phyloP scores from a whole-genome alignment of 225 moss, liverwort and hornwort species.

The Thuidium tamariscinum region DNA sequence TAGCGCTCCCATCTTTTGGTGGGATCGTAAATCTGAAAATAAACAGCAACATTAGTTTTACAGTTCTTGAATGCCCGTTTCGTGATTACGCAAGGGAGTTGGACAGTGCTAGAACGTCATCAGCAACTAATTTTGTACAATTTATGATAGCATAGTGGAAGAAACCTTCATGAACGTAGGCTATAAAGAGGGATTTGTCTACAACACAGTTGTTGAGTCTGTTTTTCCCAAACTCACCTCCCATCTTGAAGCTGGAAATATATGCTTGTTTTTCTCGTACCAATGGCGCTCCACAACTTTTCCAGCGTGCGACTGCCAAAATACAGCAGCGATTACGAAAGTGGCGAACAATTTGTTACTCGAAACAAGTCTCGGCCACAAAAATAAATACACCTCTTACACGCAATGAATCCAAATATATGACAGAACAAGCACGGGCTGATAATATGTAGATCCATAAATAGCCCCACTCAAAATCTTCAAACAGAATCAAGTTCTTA shows the following conservation, averaged over 20 bases:
- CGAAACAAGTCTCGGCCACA: not conserved
- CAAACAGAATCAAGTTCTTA: not conserved
- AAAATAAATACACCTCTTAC: not conserved
- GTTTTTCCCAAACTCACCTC: conserved; percentile 9
- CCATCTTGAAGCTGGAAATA: conserved; percentile 44
- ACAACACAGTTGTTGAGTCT: not conserved
- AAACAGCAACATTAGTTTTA: not conserved
- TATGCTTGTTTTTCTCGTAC: conserved; percentile 91
- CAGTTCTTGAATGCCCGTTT: not conserved
- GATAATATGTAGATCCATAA: not conserved
- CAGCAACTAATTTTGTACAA: not conserved
- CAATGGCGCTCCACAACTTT: conserved; percentile 99
- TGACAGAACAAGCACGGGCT: not conserved
- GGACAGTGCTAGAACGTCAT: not conserved
- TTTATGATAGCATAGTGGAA: not conserved
- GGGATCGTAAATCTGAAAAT: conserved; percentile 85
- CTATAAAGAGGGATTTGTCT: not conserved
- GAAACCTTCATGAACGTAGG: not conserved
- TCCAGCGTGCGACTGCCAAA: conserved; percentile 84
- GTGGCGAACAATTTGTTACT: not conserved
- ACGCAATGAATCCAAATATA: not conserved
- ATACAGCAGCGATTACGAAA: not conserved
- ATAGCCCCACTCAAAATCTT: not conserved
- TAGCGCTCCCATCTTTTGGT: conserved; percentile 98
- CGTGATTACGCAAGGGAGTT: not conserved